Conservation (phyloP, 176 grass and related monocot genomes). For the Stipa capillata region DNA sequence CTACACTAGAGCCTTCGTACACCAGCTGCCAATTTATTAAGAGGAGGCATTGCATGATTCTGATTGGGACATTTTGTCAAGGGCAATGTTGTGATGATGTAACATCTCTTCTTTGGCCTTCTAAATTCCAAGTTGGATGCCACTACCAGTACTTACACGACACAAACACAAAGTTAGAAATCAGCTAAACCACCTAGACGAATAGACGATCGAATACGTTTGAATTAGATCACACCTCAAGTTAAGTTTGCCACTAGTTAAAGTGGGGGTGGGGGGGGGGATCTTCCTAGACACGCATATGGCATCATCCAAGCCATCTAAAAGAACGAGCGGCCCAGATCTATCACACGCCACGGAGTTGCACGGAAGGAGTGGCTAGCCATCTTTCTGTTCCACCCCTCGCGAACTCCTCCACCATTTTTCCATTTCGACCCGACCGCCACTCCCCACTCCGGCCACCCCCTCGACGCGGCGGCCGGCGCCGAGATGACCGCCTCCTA, state of each 20-base stretch:
- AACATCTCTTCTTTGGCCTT: not conserved
- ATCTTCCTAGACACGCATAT: not conserved
- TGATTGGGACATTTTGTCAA: not conserved
- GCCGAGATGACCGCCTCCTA: not conserved
- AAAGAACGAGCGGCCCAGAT: constrained; percentile 1
- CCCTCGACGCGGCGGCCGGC: not conserved
- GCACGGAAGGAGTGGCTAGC: not conserved
- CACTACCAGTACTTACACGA: not conserved
- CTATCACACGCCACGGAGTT: not conserved
- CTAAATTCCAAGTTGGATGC: not conserved
- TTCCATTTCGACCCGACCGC: not conserved
- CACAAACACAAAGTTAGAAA: not conserved
- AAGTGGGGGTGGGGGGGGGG: too few relatives aligned
- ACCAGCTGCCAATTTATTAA: not conserved
- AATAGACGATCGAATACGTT: not conserved
- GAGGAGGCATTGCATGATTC: not conserved
- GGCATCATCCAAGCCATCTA: constrained; percentile 13
- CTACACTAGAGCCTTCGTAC: not conserved
- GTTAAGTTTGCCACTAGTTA: not conserved
- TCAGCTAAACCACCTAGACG: not conserved
- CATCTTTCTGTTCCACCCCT: not conserved
- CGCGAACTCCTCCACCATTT: not conserved
- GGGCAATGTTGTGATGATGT: too few relatives aligned
- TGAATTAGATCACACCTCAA: too few relatives aligned
- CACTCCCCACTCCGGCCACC: not conserved